Evolutionary conservation across 2,329 filamentous ascomycete species (phyloP), one percentile per base, ranked within the genome.

Genomic region (Fusarium metavorans): DNA sequence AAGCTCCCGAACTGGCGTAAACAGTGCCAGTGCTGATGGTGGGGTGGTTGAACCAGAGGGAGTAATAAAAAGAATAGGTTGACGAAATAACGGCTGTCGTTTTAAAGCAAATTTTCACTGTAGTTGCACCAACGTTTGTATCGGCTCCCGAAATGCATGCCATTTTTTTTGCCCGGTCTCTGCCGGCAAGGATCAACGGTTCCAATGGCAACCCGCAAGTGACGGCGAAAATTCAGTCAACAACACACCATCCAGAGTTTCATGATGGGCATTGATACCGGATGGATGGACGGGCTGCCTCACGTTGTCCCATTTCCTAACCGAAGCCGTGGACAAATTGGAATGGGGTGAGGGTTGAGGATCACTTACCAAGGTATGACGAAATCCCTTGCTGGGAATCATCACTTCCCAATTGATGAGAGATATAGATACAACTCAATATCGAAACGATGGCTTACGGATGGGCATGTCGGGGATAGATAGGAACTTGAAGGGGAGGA

Each of bases 401-500:
- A 20, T 34, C 32, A 41, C 25, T 48, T 64, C 27, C 30, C 35
- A 48, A 71, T 64, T 71, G 72, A 65, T 59, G 63, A 59, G 66
- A 45, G 58, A 73, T 52, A 68, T 63, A 56, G 34, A 35, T 67
- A 68, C 67, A 67, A 48, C 66, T 68, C 59, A 34, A 68, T 73
- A 64, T 59, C 48, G 35, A 58, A 30, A 69, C 67, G 43, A 68
- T 56, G 66, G 60, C 34, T 45, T 39, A 32, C 27, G 27, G 37
- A 30, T 27, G 25, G 30, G 41, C 34, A 50, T 59, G 52, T 57
- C 45, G 48, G 39, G 54, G 52, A 64, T 58, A 68, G 73, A 64
- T 71, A 76, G 64, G 70, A 39, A 68, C 62, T 75, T 39, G 43
- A 27, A 68, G 39, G 50, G 48, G 37, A 37, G 32, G 32, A 63